These are phyloP conservation scores for Isoetes engelmannii DNA, from an alignment of 83 land plant species.

Conservation along the genomic window DNA sequence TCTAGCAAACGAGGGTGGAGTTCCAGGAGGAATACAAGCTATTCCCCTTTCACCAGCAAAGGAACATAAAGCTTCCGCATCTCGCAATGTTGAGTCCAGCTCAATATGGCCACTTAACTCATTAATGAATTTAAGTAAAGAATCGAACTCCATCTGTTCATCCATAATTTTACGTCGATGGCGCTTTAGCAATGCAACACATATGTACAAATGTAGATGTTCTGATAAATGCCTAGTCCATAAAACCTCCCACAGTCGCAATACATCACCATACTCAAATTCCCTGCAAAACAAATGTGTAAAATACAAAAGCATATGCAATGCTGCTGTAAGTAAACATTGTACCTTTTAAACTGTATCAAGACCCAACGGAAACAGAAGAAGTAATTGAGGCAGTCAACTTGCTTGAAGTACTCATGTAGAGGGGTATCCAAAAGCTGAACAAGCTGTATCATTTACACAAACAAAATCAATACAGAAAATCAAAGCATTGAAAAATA, in stretches of 20 bases:
- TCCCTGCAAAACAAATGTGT: constrained; percentile 48
- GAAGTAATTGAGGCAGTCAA: constrained; percentile 94
- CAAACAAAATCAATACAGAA: background rate
- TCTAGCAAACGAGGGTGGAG: constrained; percentile 74
- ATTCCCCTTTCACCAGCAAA: constrained; percentile 92
- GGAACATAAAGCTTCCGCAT: constrained; percentile 81
- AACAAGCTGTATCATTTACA: constrained; percentile 54
- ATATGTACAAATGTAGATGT: constrained; percentile 89
- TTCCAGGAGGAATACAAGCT: constrained; percentile 89
- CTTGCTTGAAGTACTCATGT: constrained; percentile 85
- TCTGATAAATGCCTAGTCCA: constrained; percentile 90
- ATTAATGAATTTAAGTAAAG: constrained; percentile 90
- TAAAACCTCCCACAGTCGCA: constrained; percentile 89
- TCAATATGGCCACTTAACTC: constrained; percentile 87
- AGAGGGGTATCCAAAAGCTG: constrained; percentile 75
- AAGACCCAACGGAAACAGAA: constrained; percentile 99
- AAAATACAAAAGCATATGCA: background rate
- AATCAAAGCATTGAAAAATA: constrained; percentile 10
- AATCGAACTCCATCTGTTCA: constrained; percentile 97
- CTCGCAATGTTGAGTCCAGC: constrained; percentile 62
- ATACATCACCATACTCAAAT: constrained; percentile 61
- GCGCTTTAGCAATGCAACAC: constrained; percentile 77
- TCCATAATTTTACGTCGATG: constrained; percentile 77
- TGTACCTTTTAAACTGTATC: constrained; percentile 90
- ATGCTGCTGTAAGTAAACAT: background rate